Conservation (phyloP, 345 rosid genomes). For the Cardamine occulta region DNA sequence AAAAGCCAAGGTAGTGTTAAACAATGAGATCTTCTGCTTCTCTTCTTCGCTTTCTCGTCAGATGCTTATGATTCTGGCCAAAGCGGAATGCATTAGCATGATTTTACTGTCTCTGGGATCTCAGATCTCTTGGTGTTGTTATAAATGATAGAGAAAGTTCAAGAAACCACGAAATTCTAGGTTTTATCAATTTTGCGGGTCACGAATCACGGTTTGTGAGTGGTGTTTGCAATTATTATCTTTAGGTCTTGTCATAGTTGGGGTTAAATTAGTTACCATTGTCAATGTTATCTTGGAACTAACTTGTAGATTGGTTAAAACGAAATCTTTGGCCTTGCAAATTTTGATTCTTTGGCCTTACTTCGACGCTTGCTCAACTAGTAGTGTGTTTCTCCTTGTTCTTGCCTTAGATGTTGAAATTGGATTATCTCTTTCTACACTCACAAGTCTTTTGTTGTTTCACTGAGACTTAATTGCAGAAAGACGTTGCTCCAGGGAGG, state of each 20-base stretch:
- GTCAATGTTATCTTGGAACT: background rate
- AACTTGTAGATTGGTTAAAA: too few relatives aligned
- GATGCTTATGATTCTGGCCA: background rate
- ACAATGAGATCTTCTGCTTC: background rate
- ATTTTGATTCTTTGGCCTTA: background rate
- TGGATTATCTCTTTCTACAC: background rate
- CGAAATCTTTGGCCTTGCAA: background rate
- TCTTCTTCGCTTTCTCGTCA: background rate
- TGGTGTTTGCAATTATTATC: background rate
- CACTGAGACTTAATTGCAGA: constrained; percentile 8
- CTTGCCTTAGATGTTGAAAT: background rate
- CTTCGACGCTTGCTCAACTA: background rate
- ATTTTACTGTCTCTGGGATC: background rate
- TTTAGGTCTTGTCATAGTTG: background rate
- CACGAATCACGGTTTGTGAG: background rate
- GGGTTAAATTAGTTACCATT: background rate
- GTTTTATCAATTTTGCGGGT: background rate
- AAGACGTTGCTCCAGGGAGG: constrained; percentile 31
- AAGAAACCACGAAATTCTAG: background rate
- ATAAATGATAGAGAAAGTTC: background rate
- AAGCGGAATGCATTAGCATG: background rate
- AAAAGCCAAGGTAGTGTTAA: constrained; percentile 27
- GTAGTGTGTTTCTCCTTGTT: background rate
- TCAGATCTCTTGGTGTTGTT: constrained; percentile 3
- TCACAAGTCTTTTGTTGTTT: background rate